These are phyloP conservation scores for Mycena olivaceomarginata DNA, from an alignment of 768 basidiomycete genomes.

Conservation along the genomic window DNA sequence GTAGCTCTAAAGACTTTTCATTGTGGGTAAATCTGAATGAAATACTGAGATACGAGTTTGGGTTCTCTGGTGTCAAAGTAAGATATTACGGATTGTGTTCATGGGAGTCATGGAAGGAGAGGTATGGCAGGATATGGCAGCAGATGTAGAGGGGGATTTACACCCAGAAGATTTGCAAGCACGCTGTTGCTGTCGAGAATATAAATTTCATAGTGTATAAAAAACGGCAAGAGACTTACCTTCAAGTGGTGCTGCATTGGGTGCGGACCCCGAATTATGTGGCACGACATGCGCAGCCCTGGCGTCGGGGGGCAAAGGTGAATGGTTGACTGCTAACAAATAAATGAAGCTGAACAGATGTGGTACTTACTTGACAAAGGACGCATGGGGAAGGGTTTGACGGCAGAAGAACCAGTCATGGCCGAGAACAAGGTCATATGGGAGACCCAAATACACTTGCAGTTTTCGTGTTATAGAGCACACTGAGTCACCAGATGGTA, in stretches of 20 bases:
- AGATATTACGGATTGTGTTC: neutral
- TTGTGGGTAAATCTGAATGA: constrained; percentile 4
- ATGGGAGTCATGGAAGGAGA: neutral
- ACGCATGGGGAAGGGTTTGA: neutral
- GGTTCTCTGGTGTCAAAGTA: too few relatives aligned
- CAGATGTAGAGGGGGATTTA: too few relatives aligned
- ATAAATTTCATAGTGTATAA: too few relatives aligned
- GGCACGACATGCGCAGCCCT: too few relatives aligned
- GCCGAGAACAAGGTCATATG: neutral
- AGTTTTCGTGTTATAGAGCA: neutral
- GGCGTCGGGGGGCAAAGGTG: too few relatives aligned
- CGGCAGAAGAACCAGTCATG: too few relatives aligned
- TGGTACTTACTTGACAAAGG: neutral
- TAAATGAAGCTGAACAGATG: neutral
- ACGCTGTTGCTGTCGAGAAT: too few relatives aligned
- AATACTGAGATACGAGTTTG: neutral
- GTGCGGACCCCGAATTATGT: too few relatives aligned
- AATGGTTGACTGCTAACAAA: neutral
- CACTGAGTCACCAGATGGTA: neutral
- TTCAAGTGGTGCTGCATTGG: too few relatives aligned
- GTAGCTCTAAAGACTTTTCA: neutral
- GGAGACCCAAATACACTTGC: neutral
- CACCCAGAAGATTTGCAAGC: too few relatives aligned
- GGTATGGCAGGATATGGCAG: neutral
- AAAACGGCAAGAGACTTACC: too few relatives aligned